Percentiles rank a stretch among this genome's conserved stretches.
Evolutionary conservation across 768 basidiomycete species (phyloP).

Genomic region (Tylopilus felleus): DNA sequence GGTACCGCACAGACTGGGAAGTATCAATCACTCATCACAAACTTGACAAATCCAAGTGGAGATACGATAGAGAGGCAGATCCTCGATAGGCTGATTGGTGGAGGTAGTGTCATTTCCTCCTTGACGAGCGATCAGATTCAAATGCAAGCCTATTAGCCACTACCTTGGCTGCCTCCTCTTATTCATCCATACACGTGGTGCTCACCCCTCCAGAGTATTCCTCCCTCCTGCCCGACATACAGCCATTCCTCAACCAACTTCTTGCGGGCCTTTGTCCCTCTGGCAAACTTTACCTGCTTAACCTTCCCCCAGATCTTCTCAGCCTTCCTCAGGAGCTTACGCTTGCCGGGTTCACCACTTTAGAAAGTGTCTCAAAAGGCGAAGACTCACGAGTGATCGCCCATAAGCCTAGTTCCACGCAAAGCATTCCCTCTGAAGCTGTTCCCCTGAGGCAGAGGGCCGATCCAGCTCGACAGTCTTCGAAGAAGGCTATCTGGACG

Average conservation of each 20-base stretch:
- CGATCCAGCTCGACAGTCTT: conserved; percentile 55
- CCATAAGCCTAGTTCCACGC: conserved; percentile 61
- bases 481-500: conserved; percentile 89
- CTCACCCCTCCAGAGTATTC: conserved; percentile 64
- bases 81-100: conserved; percentile 77
- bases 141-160: conserved; percentile 45
- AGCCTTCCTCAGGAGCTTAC: conserved; percentile 57
- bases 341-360: conserved; percentile 60
- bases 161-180: conserved; percentile 48
- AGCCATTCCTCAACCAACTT: conserved; percentile 57
- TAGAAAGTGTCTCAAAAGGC: conserved; percentile 38
- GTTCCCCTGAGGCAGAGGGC: conserved; percentile 53
- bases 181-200: conserved; percentile 65
- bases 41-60: conserved; percentile 42
- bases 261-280: conserved; percentile 57
- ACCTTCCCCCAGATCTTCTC: conserved; percentile 43
- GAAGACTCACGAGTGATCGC: conserved; percentile 51
- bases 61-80: conserved; percentile 71
- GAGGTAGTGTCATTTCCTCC: conserved; percentile 45
- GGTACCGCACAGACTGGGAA: conserved; percentile 74
- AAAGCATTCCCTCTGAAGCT: conserved; percentile 25
- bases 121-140: not conserved
- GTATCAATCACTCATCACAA: conserved; percentile 68
- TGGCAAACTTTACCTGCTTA: conserved; percentile 66
- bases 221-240: conserved; percentile 48